phyloP scores from a whole-genome alignment of 202 grass and related monocot species.

The Sporobolus alterniflorus region DNA sequence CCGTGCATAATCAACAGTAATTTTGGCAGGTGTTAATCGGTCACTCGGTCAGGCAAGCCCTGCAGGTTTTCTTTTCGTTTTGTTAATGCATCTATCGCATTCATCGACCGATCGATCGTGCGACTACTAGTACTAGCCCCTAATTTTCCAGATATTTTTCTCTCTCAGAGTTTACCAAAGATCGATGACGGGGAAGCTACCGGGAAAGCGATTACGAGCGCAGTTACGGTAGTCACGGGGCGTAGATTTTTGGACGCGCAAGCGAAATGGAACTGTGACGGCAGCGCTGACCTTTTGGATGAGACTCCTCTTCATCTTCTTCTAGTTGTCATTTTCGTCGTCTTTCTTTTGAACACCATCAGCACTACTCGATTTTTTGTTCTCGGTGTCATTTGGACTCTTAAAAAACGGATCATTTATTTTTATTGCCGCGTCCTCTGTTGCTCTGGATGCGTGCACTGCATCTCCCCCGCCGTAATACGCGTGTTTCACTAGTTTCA shows the following conservation, averaged over 20 bases:
- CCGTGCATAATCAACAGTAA: not conserved
- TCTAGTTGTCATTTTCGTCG: not conserved
- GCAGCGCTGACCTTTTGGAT: not conserved
- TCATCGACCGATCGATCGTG: not conserved
- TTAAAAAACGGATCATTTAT: not conserved
- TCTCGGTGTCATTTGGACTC: not conserved
- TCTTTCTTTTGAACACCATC: not conserved
- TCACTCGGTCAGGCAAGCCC: not conserved
- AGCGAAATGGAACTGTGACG: slow-evolving; percentile 12
- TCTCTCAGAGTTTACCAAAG: not conserved
- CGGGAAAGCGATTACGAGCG: not conserved
- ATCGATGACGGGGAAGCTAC: not conserved
- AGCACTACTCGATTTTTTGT: not conserved
- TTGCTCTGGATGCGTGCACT: slow-evolving; percentile 38
- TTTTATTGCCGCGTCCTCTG: not conserved
- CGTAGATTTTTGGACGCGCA: slow-evolving; percentile 4
- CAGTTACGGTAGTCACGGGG: not conserved
- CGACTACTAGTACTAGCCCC: not conserved
- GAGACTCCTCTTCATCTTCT: not conserved
- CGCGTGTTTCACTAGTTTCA: slow-evolving; percentile 40
- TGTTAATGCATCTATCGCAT: slow-evolving; percentile 1
- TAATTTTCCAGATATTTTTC: not conserved
- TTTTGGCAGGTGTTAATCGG: slow-evolving; percentile 19
- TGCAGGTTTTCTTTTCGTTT: not conserved
- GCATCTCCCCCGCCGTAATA: slow-evolving; percentile 8